Percentiles rank a stretch among this genome's conserved stretches.
phyloP scores from a whole-genome alignment of 2,329 filamentous ascomycete species.

The Pseudohalonectria lignicola region DNA sequence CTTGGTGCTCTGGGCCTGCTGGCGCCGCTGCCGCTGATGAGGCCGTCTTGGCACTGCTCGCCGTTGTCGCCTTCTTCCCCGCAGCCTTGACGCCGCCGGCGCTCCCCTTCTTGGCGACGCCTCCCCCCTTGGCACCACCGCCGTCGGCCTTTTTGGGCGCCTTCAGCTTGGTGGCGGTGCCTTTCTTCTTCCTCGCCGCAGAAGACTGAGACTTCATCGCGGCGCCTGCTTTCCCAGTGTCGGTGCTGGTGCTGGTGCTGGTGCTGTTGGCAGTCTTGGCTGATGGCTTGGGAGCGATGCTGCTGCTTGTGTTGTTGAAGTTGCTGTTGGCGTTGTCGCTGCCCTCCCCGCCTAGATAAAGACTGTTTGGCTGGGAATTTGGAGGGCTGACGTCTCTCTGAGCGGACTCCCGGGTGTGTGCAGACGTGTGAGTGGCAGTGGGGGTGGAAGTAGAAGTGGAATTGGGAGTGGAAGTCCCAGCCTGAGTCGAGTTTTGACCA shows the following conservation, averaged over 20 bases:
- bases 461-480: too few species aligned
- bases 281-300: not conserved
- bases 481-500: too few species aligned
- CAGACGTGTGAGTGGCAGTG: too few species aligned
- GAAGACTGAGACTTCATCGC: slow-evolving; percentile 1
- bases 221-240: not conserved
- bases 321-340: slow-evolving; percentile 18
- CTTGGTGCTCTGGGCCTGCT: slow-evolving; percentile 16
- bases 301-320: slow-evolving; percentile 5
- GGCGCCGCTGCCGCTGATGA: too few species aligned
- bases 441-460: too few species aligned
- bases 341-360: too few species aligned
- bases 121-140: slow-evolving; percentile 1
- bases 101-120: slow-evolving; percentile 4
- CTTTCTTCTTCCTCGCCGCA: slow-evolving; percentile 4
- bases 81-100: slow-evolving; percentile 9
- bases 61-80: not conserved
- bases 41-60: too few species aligned
- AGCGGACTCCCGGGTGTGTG: too few species aligned
- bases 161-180: slow-evolving; percentile 6
- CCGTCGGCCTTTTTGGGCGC: slow-evolving; percentile 1
- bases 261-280: not conserved
- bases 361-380: too few species aligned
- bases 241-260: not conserved
- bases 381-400: too few species aligned